Evolutionary conservation across 352 stramenopile species (phyloP).

Genomic region (Globisporangium polare): DNA sequence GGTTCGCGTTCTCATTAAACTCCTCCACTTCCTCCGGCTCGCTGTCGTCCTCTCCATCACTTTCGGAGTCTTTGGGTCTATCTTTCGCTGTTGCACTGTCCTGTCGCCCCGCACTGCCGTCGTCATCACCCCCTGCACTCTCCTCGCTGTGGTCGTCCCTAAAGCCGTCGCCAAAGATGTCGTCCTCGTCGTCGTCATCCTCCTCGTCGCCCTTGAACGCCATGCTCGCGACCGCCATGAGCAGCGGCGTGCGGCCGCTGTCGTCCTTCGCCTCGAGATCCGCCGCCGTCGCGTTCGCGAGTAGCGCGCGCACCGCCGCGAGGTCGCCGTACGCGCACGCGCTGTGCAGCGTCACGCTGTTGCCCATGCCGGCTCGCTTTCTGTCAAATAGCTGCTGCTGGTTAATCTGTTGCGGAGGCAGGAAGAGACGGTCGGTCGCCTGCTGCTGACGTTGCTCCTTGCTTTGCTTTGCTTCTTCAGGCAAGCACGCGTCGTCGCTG

Average conservation of each 20-base stretch:
- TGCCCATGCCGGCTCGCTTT: conserved; percentile 51
- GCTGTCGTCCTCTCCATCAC: neutral
- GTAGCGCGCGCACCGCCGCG: conserved; percentile 43
- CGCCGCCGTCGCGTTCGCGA: conserved; percentile 54
- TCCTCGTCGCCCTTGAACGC: conserved; percentile 38
- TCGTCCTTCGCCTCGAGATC: conserved; percentile 75
- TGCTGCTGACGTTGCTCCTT: no score
- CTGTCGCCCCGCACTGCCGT: neutral
- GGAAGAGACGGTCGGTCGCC: neutral
- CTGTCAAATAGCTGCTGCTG: neutral
- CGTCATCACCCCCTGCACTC: conserved; percentile 15
- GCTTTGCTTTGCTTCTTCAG: no score
- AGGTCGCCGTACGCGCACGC: conserved; percentile 76
- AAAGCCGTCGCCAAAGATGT: conserved; percentile 23
- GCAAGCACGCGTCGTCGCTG: neutral
- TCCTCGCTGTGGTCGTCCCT: conserved; percentile 29
- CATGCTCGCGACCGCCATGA: conserved; percentile 65
- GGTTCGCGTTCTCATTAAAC: conserved; percentile 40
- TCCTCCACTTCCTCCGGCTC: conserved; percentile 46
- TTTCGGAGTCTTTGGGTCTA: conserved; percentile 8
- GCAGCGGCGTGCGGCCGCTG: conserved; percentile 66
- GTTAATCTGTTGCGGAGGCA: neutral
- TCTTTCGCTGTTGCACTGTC: neutral
- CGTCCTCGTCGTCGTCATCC: conserved; percentile 38
- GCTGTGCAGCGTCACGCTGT: conserved; percentile 78